Percentiles rank a stretch among this genome's conserved stretches.
phyloP scores from a whole-genome alignment of 768 basidiomycete genomes.

The Rhodotorula taiwanensis region DNA sequence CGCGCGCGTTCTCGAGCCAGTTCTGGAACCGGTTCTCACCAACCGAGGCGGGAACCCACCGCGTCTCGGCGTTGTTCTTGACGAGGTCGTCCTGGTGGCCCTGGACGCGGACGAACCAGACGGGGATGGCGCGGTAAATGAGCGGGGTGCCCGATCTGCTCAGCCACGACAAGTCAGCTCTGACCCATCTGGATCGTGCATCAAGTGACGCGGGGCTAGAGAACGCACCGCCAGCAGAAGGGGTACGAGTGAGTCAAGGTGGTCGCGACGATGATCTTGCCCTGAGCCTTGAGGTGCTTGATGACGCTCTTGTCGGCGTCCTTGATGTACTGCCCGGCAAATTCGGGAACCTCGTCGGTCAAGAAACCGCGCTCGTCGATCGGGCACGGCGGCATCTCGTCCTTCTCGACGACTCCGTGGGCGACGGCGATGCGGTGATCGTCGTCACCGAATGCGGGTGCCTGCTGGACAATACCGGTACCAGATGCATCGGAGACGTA shows the following conservation, averaged over 20 bases:
- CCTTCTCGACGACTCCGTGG: slow-evolving; percentile 70
- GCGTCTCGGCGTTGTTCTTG: slow-evolving; percentile 76
- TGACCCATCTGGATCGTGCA: too few species aligned
- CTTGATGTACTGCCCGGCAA: slow-evolving; percentile 84
- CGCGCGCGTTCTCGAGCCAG: slow-evolving; percentile 96
- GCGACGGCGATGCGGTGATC: slow-evolving; percentile 89
- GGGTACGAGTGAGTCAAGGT: slow-evolving; percentile 88
- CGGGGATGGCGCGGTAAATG: slow-evolving; percentile 90
- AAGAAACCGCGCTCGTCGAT: slow-evolving; percentile 84
- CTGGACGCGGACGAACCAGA: slow-evolving; percentile 89
- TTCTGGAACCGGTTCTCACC: slow-evolving; percentile 91
- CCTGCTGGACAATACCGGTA: slow-evolving; percentile 98
- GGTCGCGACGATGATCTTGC: slow-evolving; percentile 77
- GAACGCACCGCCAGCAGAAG: slow-evolving; percentile 85
- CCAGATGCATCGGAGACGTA: slow-evolving; percentile 91
- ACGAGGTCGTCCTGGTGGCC: slow-evolving; percentile 80
- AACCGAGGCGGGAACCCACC: slow-evolving; percentile 90
- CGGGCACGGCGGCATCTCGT: slow-evolving; percentile 94
- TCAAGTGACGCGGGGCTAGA: slow-evolving; percentile 6
- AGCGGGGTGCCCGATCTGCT: slow-evolving; percentile 90
- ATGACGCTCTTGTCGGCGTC: slow-evolving; percentile 91
- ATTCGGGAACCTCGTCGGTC: slow-evolving; percentile 82
- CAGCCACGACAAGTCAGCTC: too few species aligned
- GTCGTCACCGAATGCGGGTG: slow-evolving; percentile 96
- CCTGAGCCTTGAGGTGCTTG: slow-evolving; percentile 77